phyloP scores from a whole-genome alignment of 2,329 filamentous ascomycete genomes.

The Madurella mycetomatis region DNA sequence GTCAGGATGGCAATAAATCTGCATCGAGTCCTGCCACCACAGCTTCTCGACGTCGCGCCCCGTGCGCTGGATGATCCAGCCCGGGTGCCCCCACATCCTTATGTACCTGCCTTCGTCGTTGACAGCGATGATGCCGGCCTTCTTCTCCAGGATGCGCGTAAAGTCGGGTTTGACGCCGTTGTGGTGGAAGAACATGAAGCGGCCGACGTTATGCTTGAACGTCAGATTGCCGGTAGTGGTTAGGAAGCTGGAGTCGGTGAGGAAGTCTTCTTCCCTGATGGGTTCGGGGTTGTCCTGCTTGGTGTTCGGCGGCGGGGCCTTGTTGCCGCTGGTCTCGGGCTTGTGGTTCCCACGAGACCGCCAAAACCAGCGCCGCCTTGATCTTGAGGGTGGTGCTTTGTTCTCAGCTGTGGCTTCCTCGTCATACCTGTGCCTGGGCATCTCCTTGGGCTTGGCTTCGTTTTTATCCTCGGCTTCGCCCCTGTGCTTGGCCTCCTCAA shows the following conservation, averaged over 20 bases:
- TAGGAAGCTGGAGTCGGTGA: conserved; percentile 15
- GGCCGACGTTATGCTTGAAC: conserved; percentile 13
- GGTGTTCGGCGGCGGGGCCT: too few species aligned
- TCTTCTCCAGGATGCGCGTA: conserved; percentile 21
- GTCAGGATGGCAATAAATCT: conserved; percentile 27
- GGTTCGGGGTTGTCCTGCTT: too few species aligned
- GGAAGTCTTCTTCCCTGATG: background rate
- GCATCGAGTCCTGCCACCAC: conserved; percentile 32
- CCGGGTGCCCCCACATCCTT: conserved; percentile 30
- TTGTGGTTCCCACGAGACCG: too few species aligned
- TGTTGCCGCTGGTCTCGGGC: too few species aligned
- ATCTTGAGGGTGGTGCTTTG: too few species aligned
- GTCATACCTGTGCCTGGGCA: too few species aligned
- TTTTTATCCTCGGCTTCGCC: too few species aligned
- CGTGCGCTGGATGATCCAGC: conserved; percentile 22
- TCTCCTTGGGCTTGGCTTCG: too few species aligned
- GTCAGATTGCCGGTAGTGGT: conserved; percentile 6
- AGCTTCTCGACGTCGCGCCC: conserved; percentile 34
- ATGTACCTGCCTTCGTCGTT: conserved; percentile 23
- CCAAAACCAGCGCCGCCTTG: too few species aligned
- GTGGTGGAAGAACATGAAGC: conserved; percentile 35
- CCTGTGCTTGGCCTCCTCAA: conserved; percentile 15
- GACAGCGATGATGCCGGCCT: conserved; percentile 19
- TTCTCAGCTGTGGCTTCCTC: too few species aligned
- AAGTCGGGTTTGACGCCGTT: conserved; percentile 37